Percentiles rank a stretch among this genome's conserved stretches.
These are phyloP conservation scores for Epichloe festucae DNA, from an alignment of 2,329 filamentous ascomycete species.

Conservation along the genomic window DNA sequence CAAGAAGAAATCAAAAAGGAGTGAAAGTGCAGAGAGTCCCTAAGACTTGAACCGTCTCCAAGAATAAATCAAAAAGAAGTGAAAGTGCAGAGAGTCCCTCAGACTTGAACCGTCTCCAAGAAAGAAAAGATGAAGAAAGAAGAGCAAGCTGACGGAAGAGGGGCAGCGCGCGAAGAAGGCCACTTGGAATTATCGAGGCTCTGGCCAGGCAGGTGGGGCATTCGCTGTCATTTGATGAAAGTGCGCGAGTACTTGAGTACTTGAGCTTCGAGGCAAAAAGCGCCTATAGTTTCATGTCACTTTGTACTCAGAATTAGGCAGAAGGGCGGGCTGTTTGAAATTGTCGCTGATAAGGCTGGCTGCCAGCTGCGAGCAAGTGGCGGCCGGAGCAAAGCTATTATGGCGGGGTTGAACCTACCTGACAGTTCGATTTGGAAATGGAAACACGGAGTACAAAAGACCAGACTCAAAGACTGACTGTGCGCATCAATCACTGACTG, in stretches of 20 bases:
- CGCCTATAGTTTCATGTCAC: neutral
- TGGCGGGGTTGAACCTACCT: neutral
- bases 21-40: neutral
- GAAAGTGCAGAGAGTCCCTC: neutral
- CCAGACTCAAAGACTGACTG: too few relatives aligned
- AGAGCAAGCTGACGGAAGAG: neutral
- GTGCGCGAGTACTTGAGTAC: neutral
- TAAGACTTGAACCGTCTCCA: neutral
- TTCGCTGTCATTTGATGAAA: neutral
- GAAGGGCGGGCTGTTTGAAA: neutral
- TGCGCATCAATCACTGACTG: too few relatives aligned
- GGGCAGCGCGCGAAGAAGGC: neutral
- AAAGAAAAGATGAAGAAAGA: neutral
- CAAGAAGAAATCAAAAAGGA: neutral
- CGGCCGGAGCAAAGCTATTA: neutral
- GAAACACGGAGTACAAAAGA: neutral
- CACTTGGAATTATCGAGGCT: neutral
- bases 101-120: neutral
- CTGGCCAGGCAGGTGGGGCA: slow-evolving; percentile 1
- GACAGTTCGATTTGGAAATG: neutral
- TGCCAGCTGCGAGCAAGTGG: neutral
- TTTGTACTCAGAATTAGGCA: neutral
- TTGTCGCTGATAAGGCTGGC: slow-evolving; percentile 1
- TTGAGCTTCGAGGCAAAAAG: neutral
- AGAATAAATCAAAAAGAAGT: neutral